These are phyloP conservation scores for Erythrophleum ivorense DNA, from an alignment of 331 rosid species.

Conservation along the genomic window DNA sequence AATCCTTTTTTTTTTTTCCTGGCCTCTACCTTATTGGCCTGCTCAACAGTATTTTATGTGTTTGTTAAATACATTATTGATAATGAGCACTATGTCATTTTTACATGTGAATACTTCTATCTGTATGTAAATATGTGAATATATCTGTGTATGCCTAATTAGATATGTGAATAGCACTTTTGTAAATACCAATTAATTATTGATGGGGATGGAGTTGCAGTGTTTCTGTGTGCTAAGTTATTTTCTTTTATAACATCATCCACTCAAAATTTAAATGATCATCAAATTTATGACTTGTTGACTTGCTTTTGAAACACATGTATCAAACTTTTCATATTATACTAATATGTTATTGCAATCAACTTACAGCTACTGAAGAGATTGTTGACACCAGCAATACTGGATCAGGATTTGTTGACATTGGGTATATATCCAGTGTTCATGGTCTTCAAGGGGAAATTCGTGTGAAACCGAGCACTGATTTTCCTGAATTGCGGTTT, in stretches of 20 bases:
- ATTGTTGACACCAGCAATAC: conserved; percentile 43
- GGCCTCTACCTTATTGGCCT: neutral
- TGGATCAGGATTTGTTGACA: conserved; percentile 57
- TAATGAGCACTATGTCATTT: neutral
- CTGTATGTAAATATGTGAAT: neutral
- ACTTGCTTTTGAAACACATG: neutral
- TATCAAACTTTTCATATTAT: neutral
- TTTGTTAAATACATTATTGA: neutral
- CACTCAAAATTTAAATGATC: neutral
- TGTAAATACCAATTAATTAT: neutral
- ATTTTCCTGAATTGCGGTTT: conserved; percentile 84
- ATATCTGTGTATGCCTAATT: neutral
- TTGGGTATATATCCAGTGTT: conserved; percentile 75
- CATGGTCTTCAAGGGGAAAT: conserved; percentile 85
- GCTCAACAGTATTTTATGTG: neutral
- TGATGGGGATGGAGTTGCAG: neutral
- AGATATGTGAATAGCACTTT: neutral
- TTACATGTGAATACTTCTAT: neutral
- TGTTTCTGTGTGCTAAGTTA: neutral
- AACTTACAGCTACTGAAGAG: conserved; percentile 51
- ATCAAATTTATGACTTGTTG: neutral
- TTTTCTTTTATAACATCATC: neutral
- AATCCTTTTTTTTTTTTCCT: neutral
- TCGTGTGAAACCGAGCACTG: conserved; percentile 77
- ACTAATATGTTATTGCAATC: neutral